These are phyloP conservation scores for Phaseolus coccineus DNA, from an alignment of 331 rosid genomes.

Conservation along the genomic window DNA sequence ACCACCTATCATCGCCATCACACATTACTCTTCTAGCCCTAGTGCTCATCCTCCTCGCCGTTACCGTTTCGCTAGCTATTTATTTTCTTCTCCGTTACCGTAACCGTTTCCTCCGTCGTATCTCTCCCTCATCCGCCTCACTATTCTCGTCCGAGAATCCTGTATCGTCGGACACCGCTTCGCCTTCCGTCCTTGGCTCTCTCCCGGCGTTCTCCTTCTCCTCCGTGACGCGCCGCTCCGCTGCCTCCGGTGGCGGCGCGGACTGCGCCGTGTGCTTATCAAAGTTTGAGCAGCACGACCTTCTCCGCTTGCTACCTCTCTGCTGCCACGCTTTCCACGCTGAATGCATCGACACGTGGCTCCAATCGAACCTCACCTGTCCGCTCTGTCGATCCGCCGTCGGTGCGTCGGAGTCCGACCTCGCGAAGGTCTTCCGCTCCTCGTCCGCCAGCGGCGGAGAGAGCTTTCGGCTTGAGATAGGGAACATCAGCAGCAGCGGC, in stretches of 20 bases:
- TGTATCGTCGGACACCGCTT: conserved; percentile 50
- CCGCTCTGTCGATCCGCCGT: conserved; percentile 74
- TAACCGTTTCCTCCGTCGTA: conserved; percentile 50
- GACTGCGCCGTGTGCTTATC: conserved; percentile 80
- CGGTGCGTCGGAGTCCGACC: conserved; percentile 56
- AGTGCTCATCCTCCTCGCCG: conserved; percentile 55
- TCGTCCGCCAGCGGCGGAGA: conserved; percentile 28
- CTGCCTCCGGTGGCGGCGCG: conserved; percentile 40
- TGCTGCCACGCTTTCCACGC: conserved; percentile 75
- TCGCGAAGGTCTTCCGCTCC: conserved; percentile 47
- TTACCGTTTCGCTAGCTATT: conserved; percentile 52
- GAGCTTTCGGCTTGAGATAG: conserved; percentile 70
- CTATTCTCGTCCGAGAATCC: conserved; percentile 45
- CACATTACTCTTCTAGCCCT: conserved; percentile 51
- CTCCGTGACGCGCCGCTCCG: conserved; percentile 60
- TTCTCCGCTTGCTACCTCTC: conserved; percentile 66
- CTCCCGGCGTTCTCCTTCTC: conserved; percentile 77
- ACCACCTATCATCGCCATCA: conserved; percentile 27
- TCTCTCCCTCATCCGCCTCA: conserved; percentile 34
- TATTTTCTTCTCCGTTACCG: conserved; percentile 67
- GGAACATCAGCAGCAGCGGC: conserved; percentile 54
- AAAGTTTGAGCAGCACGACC: conserved; percentile 60
- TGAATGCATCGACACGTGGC: conserved; percentile 67
- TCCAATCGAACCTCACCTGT: conserved; percentile 63
- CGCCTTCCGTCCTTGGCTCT: conserved; percentile 44